A percentile compares a stretch with the other conserved stretches of the same genome.
Evolutionary conservation across 192 early-diverging fungal species (phyloP).

Genomic region (Spizellomyces sp.): DNA sequence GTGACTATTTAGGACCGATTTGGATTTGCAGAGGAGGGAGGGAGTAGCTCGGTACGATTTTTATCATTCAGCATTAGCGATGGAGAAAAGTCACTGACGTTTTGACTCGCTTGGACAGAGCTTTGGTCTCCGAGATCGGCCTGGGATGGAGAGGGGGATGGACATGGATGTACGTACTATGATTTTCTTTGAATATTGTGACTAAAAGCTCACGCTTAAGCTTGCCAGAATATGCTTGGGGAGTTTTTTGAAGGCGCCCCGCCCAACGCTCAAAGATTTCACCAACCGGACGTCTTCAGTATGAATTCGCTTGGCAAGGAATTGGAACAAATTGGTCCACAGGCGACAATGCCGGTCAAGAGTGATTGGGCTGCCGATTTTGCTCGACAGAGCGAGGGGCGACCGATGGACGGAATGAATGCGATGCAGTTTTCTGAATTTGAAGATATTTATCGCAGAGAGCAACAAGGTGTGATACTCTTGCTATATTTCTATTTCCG

Average conservation of each 20-base stretch:
- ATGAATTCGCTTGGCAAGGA: background rate
- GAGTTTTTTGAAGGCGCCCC: background rate
- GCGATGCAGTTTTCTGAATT: background rate
- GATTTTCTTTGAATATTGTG: too few relatives aligned
- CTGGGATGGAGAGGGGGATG: too few relatives aligned
- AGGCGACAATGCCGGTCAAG: background rate
- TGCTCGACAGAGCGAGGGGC: background rate
- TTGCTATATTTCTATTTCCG: too few relatives aligned
- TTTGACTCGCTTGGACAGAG: too few relatives aligned
- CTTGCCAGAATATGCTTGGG: background rate
- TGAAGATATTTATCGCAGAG: background rate
- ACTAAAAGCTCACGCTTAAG: background rate
- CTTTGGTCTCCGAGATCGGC: too few relatives aligned
- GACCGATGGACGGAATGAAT: too few relatives aligned
- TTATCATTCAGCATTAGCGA: slow-evolving; percentile 5
- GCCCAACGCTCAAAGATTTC: background rate
- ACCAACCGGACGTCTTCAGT: background rate
- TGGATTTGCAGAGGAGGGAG: background rate
- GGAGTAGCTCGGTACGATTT: slow-evolving; percentile 3
- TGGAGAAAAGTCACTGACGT: background rate
- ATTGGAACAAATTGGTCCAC: too few relatives aligned
- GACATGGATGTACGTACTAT: too few relatives aligned
- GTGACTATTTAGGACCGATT: slow-evolving; percentile 20
- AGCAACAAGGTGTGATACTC: background rate
- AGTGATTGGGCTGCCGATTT: background rate